Evolutionary conservation across 768 basidiomycete species (phyloP).

Genomic region (Serendipita indica): DNA sequence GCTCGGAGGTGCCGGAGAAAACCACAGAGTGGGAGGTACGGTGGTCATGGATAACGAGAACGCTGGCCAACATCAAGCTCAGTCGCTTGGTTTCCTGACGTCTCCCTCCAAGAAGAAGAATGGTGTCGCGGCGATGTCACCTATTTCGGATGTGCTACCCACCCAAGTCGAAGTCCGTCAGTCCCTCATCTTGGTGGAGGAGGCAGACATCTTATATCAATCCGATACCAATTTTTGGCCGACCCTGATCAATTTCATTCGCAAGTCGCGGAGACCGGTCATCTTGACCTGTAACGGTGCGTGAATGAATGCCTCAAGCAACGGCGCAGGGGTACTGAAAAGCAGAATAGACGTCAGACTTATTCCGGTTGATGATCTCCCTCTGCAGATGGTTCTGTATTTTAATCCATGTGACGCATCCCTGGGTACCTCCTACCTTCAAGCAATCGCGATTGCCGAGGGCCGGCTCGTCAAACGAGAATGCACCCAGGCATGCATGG

Average conservation of each 20-base stretch:
- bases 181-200: constrained; percentile 83
- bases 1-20: constrained; percentile 87
- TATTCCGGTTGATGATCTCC: constrained; percentile 58
- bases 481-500: constrained; percentile 27
- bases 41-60: constrained; percentile 13
- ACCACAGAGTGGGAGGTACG: constrained; percentile 53
- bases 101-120: background rate
- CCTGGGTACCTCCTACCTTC: constrained; percentile 52
- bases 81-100: constrained; percentile 11
- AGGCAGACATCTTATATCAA: constrained; percentile 84
- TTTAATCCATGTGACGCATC: constrained; percentile 46
- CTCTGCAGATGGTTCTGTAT: constrained; percentile 53
- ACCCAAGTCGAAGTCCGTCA: constrained; percentile 38
- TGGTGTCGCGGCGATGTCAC: background rate
- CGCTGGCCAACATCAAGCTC: constrained; percentile 8
- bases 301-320: constrained; percentile 17
- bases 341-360: constrained; percentile 43
- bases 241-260: constrained; percentile 65
- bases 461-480: constrained; percentile 33
- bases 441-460: constrained; percentile 43
- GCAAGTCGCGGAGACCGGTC: constrained; percentile 71
- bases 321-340: constrained; percentile 14
- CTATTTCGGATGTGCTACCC: constrained; percentile 8
- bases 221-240: constrained; percentile 82
- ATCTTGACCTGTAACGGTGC: constrained; percentile 91